Conservation (phyloP, 495 filamentous ascomycete genomes). For the Cercophora scortea region DNA sequence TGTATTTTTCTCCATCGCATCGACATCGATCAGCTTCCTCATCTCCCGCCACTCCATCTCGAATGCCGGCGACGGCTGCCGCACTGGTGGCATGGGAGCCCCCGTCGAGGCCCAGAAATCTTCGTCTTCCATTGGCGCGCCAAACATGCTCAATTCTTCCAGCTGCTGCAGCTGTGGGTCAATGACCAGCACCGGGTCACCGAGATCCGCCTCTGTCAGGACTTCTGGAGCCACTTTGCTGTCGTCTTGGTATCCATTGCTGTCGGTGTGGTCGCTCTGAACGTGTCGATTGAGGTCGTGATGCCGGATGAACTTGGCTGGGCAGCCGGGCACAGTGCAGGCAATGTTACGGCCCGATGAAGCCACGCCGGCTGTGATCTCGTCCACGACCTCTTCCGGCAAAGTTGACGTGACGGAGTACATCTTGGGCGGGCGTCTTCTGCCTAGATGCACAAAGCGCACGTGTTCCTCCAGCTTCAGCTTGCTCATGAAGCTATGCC, state of each 20-base stretch:
- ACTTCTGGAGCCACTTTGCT: neutral
- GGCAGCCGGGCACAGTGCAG: slow-evolving; percentile 49
- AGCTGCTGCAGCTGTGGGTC: slow-evolving; percentile 7
- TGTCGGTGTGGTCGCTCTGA: slow-evolving; percentile 15
- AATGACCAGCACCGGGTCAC: neutral
- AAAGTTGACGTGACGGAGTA: slow-evolving; percentile 23
- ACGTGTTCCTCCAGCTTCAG: slow-evolving; percentile 74
- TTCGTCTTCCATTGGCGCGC: neutral
- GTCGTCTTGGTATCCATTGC: neutral
- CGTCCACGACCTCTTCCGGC: neutral
- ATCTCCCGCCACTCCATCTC: slow-evolving; percentile 30
- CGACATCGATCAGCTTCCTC: slow-evolving; percentile 25
- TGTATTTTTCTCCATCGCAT: slow-evolving; percentile 8
- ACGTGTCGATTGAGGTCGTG: slow-evolving; percentile 64
- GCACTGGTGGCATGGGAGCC: neutral
- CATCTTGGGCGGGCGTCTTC: slow-evolving; percentile 33
- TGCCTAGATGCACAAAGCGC: slow-evolving; percentile 62
- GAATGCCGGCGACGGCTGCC: slow-evolving; percentile 5
- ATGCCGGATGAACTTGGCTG: slow-evolving; percentile 54
- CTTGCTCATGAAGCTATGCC: slow-evolving; percentile 59
- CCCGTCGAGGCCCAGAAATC: neutral
- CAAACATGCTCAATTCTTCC: neutral
- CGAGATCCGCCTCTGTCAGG: neutral
- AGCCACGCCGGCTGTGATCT: slow-evolving; percentile 33
- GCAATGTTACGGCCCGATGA: slow-evolving; percentile 25